Evolutionary conservation across 1,284 basidiomycete genomes (phyloP).

Genomic region (Earliella scabrosa): DNA sequence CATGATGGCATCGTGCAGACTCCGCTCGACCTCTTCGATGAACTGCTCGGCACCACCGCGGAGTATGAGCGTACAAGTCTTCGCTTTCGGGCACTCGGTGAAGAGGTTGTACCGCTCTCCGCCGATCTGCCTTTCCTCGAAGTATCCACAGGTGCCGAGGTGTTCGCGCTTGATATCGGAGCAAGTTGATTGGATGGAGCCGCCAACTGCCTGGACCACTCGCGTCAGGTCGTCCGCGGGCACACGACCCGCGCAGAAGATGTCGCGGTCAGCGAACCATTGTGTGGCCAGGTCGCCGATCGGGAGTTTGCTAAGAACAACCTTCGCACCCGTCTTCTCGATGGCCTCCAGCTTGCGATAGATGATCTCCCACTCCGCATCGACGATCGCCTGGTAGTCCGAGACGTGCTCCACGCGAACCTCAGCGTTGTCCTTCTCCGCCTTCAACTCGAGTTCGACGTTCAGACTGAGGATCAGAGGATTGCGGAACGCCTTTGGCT

Average conservation of each 20-base stretch:
- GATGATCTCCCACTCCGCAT: conserved; percentile 99
- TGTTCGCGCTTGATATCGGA: conserved; percentile 92
- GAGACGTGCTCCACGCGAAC: conserved; percentile 96
- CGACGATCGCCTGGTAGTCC: conserved; percentile 99
- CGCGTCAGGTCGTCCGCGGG: conserved; percentile 90
- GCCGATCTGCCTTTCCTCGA: conserved; percentile 96
- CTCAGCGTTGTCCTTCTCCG: conserved; percentile 99
- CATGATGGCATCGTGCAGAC: conserved; percentile 99
- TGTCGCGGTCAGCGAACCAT: conserved; percentile 99
- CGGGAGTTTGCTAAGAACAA: conserved; percentile 97
- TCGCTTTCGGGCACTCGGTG: conserved; percentile 92
- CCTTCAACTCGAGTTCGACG: conserved; percentile 98
- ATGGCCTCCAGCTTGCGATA: conserved; percentile 98
- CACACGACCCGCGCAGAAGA: conserved; percentile 99
- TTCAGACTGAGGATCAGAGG: conserved; percentile 95
- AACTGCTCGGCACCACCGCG: conserved; percentile 99
- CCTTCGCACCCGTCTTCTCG: conserved; percentile 95
- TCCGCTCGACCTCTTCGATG: conserved; percentile 97
- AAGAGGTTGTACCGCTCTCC: conserved; percentile 98
- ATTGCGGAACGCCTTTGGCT: conserved; percentile 92
- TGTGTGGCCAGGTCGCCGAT: conserved; percentile 99
- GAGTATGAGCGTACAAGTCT: conserved; percentile 96
- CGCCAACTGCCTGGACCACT: conserved; percentile 96
- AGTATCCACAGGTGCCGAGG: conserved; percentile 89
- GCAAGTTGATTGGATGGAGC: conserved; percentile 93